Percentiles rank a stretch among this genome's conserved stretches.
phyloP scores from a whole-genome alignment of 2,329 filamentous ascomycete genomes.

The Westerdykella aurantiaca region DNA sequence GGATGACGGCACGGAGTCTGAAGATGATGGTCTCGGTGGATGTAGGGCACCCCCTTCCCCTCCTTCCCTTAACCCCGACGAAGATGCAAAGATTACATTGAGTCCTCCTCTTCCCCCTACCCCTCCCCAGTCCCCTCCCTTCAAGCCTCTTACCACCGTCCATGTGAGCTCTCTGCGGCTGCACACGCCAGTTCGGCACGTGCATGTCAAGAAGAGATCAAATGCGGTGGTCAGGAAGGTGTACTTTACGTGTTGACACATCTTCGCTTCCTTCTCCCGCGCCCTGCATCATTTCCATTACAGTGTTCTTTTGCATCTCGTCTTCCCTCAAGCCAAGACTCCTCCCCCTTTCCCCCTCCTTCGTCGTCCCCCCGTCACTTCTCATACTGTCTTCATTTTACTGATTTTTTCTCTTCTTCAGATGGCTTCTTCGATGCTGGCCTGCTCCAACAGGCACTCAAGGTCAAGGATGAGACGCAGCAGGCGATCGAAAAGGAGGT shows the following conservation, averaged over 20 bases:
- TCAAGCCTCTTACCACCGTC: conserved; percentile 29
- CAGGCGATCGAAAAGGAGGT: conserved; percentile 56
- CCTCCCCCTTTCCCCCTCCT: conserved; percentile 1
- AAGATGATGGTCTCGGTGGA: conserved; percentile 85
- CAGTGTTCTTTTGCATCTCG: conserved; percentile 1
- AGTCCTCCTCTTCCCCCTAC: conserved; percentile 21
- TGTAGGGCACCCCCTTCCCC: conserved; percentile 54
- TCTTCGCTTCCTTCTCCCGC: not conserved
- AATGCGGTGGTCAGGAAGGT: conserved; percentile 17
- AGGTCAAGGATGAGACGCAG: conserved; percentile 55
- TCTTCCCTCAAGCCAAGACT: conserved; percentile 1
- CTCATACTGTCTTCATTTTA: conserved; percentile 11
- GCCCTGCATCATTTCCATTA: not conserved
- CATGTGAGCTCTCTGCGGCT: conserved; percentile 23
- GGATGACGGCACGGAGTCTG: conserved; percentile 67
- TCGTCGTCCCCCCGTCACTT: conserved; percentile 1
- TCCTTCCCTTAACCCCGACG: conserved; percentile 11
- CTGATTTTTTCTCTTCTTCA: conserved; percentile 41
- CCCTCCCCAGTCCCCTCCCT: conserved; percentile 33
- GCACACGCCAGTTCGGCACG: conserved; percentile 14
- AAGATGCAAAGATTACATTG: conserved; percentile 13
- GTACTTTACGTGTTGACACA: conserved; percentile 7
- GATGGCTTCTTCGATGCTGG: conserved; percentile 97
- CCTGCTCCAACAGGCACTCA: conserved; percentile 84
- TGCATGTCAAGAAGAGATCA: conserved; percentile 13